phyloP scores from a whole-genome alignment of 257 asterid species.

The Paraleonurus japonicus region DNA sequence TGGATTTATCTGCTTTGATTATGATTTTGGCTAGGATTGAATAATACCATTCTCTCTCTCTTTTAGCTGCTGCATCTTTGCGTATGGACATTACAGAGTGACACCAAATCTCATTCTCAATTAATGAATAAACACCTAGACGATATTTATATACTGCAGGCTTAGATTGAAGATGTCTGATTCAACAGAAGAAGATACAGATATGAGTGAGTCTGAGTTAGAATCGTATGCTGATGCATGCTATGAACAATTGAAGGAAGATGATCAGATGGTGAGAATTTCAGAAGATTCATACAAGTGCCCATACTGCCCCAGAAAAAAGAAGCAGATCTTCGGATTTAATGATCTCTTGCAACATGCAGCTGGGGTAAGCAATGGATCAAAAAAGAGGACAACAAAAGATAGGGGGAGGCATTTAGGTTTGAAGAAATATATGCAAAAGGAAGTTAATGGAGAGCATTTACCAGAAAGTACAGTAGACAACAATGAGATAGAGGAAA shows the following conservation, averaged over 20 bases:
- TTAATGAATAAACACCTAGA: not conserved
- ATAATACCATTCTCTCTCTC: not conserved
- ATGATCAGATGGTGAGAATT: constrained; percentile 9
- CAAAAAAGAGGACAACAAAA: constrained; percentile 15
- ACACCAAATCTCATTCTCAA: not conserved
- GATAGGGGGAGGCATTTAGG: constrained; percentile 27
- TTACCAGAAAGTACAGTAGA: not conserved
- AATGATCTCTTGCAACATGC: constrained; percentile 44
- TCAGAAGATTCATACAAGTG: constrained; percentile 28
- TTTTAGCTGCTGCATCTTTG: not conserved
- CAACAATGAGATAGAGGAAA: constrained; percentile 1
- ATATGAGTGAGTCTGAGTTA: constrained; percentile 42
- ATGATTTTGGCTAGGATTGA: not conserved
- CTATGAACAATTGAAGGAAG: constrained; percentile 34
- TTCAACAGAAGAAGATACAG: constrained; percentile 36
- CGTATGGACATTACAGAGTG: not conserved
- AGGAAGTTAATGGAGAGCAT: not conserved
- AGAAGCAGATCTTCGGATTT: constrained; percentile 18
- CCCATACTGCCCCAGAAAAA: constrained; percentile 36
- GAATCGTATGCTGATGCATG: constrained; percentile 39
- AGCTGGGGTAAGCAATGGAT: constrained; percentile 28
- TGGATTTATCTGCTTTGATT: not conserved
- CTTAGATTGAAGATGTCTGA: constrained; percentile 29
- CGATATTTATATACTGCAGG: constrained; percentile 16
- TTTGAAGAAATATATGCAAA: constrained; percentile 19